Base-by-base conservation (phyloP, 257 asterid species). In the Gynochthodes officinalis region DNA sequence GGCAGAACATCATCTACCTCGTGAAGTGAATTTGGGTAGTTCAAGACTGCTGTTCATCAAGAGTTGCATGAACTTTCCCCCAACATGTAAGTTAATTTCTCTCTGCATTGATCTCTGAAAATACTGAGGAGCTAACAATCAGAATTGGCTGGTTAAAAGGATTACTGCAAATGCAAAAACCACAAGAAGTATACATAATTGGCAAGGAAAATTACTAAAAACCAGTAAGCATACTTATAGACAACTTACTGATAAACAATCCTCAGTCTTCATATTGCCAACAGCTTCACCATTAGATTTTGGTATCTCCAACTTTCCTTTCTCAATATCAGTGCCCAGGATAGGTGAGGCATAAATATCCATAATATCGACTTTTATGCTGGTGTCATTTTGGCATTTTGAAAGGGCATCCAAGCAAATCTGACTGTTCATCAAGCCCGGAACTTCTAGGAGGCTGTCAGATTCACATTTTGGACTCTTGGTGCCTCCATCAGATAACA, bases 11-110 rank as follows among this genome's bases (percentile, higher is more conserved):
- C 18, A 33, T 63, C 68, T 82, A 94, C 99, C 99, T 89, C 93
- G 86, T 64, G 92, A 84, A 62, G 82, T 59, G 72, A 88, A 89
- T 87, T 88, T 91, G 73, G 96, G 97, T 50, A 89, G 76, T 77
- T 88, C 97, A 37, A 88, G 63, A 77, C 79, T 88, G 69, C 83
- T 86, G 71, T 86, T 87, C 92, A 85, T 82, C 73, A 94, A 71
- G 73, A 91, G 87, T 88, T 91, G 96, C 91, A 85, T 88, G 78
- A 89, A 75, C 69, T 85, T 94, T 65, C 91, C 95, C 70, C 95
- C 97, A 42, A 85, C 67, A 69, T 82, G 89, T 39, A 84, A 88
- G 84, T 87, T 82, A 77, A 89, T 81, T 75, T 86, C 96, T 89
- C 87, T 84, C 80, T 85, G 96, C 77, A 89, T 40, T 64, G 81